Base-by-base conservation (phyloP, 352 stramenopile species). In the Thalassiosira gravida region DNA sequence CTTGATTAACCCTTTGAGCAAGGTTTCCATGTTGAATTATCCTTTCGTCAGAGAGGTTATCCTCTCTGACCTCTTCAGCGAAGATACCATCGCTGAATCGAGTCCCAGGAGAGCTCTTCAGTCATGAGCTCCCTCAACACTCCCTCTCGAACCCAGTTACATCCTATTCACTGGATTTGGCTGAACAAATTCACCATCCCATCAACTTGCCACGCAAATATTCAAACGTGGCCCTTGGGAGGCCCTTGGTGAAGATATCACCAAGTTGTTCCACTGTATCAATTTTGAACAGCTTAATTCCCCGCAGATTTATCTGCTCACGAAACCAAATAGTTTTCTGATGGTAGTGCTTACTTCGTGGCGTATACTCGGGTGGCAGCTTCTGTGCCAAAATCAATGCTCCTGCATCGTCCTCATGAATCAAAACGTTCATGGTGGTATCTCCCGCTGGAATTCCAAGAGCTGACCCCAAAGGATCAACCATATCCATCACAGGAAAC, bases 361-460 rank as follows among this genome's bases (percentile, higher is more conserved):
- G 47, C 3, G 47, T 70, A 16, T 59, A 35, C 5, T 22, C 24
- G 22, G 22, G 62, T 37, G 62, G 47, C 27, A 49, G 13, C 8
- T 44, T 18, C 18, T 66, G 47, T 0, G 20, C 65, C 5, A 74
- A 39, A 29, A 32, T 27, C 9, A 72, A 29, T 37, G 63, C 63
- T 27, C 63, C 63, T 22, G 42, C 63, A 35, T 74, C 66, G 35
- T 74, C 65, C 37, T 74, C 65, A 42, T 74, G 65, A 16, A 66
- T 59, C 18, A 7, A 20, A 0, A 74, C 22, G 5, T 74, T 55
- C 1, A 74, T 16, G 11, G 5, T 29, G 1, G 52, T 16, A 14
- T 46, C 27, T 5, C 16, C 52, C 0, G 20, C 18, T 18, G 47
- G 49, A 52, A 71, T 8, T 14, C 24, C 49, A 11, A 71, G 2